phyloP scores from a whole-genome alignment of 2,329 filamentous ascomycete genomes.

The Trichoderma endophyticum region DNA sequence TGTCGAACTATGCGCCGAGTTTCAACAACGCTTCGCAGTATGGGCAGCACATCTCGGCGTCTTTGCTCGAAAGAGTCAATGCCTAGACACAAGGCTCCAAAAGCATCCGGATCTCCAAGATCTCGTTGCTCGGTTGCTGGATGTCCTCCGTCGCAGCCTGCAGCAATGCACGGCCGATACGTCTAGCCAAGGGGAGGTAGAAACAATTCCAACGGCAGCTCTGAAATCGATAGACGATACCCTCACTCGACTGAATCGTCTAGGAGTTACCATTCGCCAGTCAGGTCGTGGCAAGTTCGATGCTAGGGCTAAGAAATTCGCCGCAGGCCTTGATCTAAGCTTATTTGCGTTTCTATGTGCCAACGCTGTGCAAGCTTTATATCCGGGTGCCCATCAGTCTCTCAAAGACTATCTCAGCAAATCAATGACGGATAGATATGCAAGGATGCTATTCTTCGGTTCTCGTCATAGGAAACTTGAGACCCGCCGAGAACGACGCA shows the following conservation, averaged over 20 bases:
- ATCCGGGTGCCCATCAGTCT: neutral
- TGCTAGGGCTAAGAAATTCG: neutral
- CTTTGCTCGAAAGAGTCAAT: conserved; percentile 19
- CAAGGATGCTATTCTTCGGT: neutral
- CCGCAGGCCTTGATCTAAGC: neutral
- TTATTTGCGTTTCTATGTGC: neutral
- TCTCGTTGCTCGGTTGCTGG: conserved; percentile 2
- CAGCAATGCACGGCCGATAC: neutral
- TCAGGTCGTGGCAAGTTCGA: neutral
- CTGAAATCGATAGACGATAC: conserved; percentile 1
- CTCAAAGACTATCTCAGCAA: neutral
- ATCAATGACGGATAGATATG: neutral
- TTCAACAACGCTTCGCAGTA: conserved; percentile 14
- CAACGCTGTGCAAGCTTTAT: neutral
- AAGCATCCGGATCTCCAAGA: conserved; percentile 16
- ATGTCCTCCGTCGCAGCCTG: conserved; percentile 5
- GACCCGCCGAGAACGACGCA: neutral
- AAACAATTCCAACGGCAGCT: neutral
- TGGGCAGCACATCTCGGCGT: conserved; percentile 19
- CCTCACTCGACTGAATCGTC: conserved; percentile 2
- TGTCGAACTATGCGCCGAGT: conserved; percentile 3
- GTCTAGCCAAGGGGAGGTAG: neutral
- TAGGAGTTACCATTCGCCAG: conserved; percentile 17
- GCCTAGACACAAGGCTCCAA: conserved; percentile 15
- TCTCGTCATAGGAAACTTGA: neutral